Conservation (phyloP, 2,329 filamentous ascomycete genomes). For the Pseudocercospora fuligena region DNA sequence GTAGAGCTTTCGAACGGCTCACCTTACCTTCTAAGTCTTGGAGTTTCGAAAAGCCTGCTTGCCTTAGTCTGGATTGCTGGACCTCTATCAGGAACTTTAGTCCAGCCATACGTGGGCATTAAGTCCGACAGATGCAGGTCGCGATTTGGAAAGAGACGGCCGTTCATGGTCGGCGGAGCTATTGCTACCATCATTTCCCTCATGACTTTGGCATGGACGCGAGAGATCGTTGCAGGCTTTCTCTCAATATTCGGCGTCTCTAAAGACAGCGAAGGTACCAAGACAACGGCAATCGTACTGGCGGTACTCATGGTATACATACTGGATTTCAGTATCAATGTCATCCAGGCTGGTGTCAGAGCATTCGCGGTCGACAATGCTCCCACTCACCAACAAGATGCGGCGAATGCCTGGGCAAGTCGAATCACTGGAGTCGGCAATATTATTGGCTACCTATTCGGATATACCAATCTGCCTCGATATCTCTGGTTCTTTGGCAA, state of each 20-base stretch:
- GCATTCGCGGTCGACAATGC: conserved; percentile 94
- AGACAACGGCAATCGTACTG: conserved; percentile 70
- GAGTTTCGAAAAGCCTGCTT: conserved; percentile 57
- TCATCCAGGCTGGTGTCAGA: conserved; percentile 87
- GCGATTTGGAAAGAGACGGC: conserved; percentile 56
- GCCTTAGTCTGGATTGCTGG: conserved; percentile 62
- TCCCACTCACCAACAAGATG: conserved; percentile 89
- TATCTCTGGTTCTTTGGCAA: conserved; percentile 79
- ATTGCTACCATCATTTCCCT: conserved; percentile 56
- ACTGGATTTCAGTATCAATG: conserved; percentile 94
- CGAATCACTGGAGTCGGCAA: conserved; percentile 86
- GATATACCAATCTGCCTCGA: conserved; percentile 77
- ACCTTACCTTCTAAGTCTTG: conserved; percentile 58
- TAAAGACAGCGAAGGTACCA: conserved; percentile 66
- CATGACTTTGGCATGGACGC: conserved; percentile 56
- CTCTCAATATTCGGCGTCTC: conserved; percentile 73
- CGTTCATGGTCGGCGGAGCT: conserved; percentile 58
- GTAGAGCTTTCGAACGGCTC: conserved; percentile 94
- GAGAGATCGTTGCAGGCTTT: conserved; percentile 65
- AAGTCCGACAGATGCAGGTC: conserved; percentile 57
- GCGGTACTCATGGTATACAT: conserved; percentile 88
- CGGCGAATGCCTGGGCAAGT: conserved; percentile 92
- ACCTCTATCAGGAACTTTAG: conserved; percentile 57
- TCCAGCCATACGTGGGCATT: conserved; percentile 60
- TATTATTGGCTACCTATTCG: conserved; percentile 86